Evolutionary conservation across 2,329 filamentous ascomycete species (phyloP).

Genomic region (Talaromyces marneffei): DNA sequence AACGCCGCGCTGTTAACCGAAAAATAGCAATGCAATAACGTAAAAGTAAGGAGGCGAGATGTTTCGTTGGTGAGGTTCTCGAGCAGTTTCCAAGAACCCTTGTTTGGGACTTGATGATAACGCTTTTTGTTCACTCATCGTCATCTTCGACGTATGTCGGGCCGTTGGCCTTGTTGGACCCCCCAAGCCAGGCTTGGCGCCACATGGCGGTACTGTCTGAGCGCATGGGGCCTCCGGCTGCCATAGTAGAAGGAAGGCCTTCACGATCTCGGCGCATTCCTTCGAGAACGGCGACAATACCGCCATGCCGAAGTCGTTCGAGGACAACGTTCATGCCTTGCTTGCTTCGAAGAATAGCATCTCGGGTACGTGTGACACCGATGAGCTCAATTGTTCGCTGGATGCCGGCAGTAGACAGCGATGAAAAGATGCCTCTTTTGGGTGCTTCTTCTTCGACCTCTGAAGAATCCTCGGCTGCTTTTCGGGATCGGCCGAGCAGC

Average conservation of each 20-base stretch:
- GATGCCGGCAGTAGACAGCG: conserved; percentile 54
- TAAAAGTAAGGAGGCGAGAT: conserved; percentile 10
- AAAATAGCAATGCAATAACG: neutral
- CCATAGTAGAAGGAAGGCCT: conserved; percentile 19
- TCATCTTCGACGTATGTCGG: conserved; percentile 25
- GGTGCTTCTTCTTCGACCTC: conserved; percentile 47
- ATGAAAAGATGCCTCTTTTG: conserved; percentile 53
- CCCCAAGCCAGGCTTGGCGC: conserved; percentile 33
- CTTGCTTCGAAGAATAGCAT: conserved; percentile 57
- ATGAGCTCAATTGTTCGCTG: conserved; percentile 61
- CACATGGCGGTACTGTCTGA: conserved; percentile 30
- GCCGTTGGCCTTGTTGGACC: conserved; percentile 22
- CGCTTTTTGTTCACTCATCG: conserved; percentile 20
- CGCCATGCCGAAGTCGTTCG: conserved; percentile 58
- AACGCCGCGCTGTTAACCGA: conserved; percentile 13
- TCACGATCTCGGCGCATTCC: conserved; percentile 61
- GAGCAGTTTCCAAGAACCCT: neutral
- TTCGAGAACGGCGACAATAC: conserved; percentile 63
- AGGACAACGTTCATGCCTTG: conserved; percentile 63
- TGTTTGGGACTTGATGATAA: neutral
- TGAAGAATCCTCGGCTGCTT: conserved; percentile 28
- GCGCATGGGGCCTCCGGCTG: conserved; percentile 30
- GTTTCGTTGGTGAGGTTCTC: neutral
- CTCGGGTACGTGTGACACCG: conserved; percentile 54
- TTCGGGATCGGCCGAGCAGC: conserved; percentile 38